Conservation (phyloP, 768 basidiomycete genomes). For the Trametes punicea region DNA sequence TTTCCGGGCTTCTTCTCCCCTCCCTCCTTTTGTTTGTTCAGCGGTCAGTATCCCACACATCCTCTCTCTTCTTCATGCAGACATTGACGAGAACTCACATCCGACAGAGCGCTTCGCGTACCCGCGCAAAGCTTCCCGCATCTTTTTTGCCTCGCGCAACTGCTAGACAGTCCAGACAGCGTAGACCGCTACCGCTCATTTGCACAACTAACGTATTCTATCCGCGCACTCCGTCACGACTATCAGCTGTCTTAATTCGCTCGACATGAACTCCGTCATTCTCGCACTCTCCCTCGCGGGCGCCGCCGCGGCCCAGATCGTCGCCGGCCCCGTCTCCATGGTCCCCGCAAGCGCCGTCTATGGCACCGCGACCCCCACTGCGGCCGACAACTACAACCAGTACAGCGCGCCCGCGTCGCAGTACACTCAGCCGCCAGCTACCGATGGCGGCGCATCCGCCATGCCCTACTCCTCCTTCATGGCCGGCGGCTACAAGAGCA, state of each 20-base stretch:
- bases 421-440: conserved; percentile 22
- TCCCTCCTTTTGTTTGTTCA: conserved; percentile 27
- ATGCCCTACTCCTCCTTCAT: conserved; percentile 63
- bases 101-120: conserved; percentile 42
- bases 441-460: conserved; percentile 39
- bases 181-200: conserved; percentile 62
- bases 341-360: conserved; percentile 24
- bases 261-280: conserved; percentile 62
- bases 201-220: conserved; percentile 35
- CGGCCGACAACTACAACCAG: conserved; percentile 28
- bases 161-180: conserved; percentile 71
- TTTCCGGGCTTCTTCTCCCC: conserved; percentile 34
- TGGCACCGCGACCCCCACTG: conserved; percentile 33
- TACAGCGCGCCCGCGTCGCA: conserved; percentile 25
- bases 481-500: conserved; percentile 59
- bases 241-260: conserved; percentile 34
- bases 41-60: conserved; percentile 37
- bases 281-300: conserved; percentile 56
- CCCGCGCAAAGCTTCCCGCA: conserved; percentile 38
- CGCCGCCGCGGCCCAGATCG: conserved; percentile 53
- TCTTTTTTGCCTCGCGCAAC: conserved; percentile 35
- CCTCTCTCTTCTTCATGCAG: background rate
- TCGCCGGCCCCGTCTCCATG: conserved; percentile 30
- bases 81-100: background rate
- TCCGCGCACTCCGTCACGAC: conserved; percentile 33